Evolutionary conservation across 2,329 filamentous ascomycete genomes (phyloP).

Genomic region (Torrubiellomyces zombiae): DNA sequence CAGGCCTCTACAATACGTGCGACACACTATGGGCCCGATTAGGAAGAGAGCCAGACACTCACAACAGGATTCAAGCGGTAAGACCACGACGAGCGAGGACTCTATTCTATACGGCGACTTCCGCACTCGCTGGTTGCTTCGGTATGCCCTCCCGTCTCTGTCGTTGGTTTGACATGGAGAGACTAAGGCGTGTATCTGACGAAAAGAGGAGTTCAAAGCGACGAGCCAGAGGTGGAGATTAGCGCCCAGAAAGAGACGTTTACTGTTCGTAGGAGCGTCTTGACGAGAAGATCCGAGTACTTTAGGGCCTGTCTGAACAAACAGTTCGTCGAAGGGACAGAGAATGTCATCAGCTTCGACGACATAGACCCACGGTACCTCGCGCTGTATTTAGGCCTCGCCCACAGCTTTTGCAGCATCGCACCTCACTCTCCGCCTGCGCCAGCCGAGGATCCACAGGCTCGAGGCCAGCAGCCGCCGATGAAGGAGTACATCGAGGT

Average conservation of each 20-base stretch:
- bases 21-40: no score
- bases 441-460: conserved; percentile 10
- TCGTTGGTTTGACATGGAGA: no score
- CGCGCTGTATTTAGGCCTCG: conserved; percentile 17
- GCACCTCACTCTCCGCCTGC: conserved; percentile 12
- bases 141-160: not conserved
- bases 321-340: conserved; percentile 12
- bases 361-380: conserved; percentile 17
- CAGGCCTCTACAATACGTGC: no score
- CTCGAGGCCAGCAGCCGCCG: conserved; percentile 9
- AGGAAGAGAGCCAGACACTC: no score
- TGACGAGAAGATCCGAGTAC: conserved; percentile 17
- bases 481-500: conserved; percentile 18
- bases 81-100: no score
- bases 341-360: conserved; percentile 13
- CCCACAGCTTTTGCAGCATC: conserved; percentile 17
- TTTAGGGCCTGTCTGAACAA: conserved; percentile 13
- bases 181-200: no score
- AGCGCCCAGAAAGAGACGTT: conserved; percentile 13
- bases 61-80: no score
- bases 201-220: no score
- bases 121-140: no score
- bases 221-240: conserved; percentile 14
- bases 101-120: no score
- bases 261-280: conserved; percentile 13